Conservation (phyloP, 495 filamentous ascomycete species). For the Aspergillus affinis region DNA sequence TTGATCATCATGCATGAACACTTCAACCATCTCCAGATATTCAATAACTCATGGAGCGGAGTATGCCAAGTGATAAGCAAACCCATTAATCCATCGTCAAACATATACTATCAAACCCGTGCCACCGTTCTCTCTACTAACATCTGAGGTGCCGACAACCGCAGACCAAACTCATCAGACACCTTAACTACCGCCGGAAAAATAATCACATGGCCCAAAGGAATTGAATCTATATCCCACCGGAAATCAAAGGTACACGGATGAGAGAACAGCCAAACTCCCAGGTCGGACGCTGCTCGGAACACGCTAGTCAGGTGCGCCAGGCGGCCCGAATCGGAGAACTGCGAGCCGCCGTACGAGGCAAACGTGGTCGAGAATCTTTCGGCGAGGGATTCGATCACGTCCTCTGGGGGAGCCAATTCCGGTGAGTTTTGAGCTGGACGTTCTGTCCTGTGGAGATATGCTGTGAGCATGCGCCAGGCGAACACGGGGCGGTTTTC, state of each 20-base stretch:
- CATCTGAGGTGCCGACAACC: conserved; percentile 16
- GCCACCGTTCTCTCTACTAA: conserved; percentile 11
- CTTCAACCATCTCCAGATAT: too few species aligned
- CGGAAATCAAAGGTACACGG: conserved; percentile 26
- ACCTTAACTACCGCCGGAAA: conserved; percentile 24
- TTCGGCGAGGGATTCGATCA: conserved; percentile 11
- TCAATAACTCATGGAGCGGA: too few species aligned
- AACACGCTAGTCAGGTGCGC: conserved; percentile 20
- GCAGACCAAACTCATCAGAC: conserved; percentile 21
- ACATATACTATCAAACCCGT: conserved; percentile 5
- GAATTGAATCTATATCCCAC: conserved; percentile 11
- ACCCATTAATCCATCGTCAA: neutral
- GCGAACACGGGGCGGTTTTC: conserved; percentile 16
- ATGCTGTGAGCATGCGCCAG: conserved; percentile 30
- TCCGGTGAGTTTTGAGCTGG: neutral
- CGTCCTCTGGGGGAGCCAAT: neutral
- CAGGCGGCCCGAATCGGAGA: conserved; percentile 14
- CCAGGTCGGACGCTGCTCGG: conserved; percentile 19
- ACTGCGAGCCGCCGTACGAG: conserved; percentile 17
- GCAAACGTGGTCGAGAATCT: conserved; percentile 24
- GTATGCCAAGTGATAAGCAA: too few species aligned
- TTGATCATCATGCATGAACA: neutral
- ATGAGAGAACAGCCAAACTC: conserved; percentile 29
- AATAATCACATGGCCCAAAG: conserved; percentile 10
- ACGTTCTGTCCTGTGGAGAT: conserved; percentile 12